Evolutionary conservation across 73 alveolate species (phyloP).

Genomic region (Paramecium tetraurelia): DNA sequence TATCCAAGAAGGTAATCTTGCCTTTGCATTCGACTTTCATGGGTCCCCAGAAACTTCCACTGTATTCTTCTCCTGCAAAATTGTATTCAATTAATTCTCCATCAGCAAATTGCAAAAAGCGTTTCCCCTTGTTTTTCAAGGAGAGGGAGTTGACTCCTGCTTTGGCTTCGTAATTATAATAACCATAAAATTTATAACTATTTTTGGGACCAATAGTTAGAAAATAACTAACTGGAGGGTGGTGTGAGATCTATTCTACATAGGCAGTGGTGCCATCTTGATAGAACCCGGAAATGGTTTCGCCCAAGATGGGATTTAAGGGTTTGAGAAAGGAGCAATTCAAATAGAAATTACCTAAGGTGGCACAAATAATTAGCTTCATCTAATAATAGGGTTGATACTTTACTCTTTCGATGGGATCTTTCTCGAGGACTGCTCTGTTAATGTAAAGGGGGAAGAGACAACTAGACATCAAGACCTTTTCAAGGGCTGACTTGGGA

Average conservation of each 20-base stretch:
- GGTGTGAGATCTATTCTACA: conserved; percentile 94
- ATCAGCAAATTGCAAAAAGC: conserved; percentile 47
- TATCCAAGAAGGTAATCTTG: conserved; percentile 69
- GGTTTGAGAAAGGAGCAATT: conserved; percentile 82
- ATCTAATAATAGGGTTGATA: not conserved
- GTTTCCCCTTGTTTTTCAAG: conserved; percentile 56
- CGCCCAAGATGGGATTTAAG: conserved; percentile 94
- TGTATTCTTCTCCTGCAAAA: conserved; percentile 55
- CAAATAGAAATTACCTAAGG: conserved; percentile 66
- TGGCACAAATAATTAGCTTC: conserved; percentile 60
- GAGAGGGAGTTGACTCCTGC: conserved; percentile 63
- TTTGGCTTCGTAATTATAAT: conserved; percentile 49
- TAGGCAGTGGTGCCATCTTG: conserved; percentile 93
- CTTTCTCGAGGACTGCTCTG: conserved; percentile 71
- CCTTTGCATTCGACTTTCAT: conserved; percentile 85
- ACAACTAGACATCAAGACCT: conserved; percentile 56
- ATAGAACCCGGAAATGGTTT: conserved; percentile 86
- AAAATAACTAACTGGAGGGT: conserved; percentile 83
- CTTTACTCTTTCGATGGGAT: conserved; percentile 79
- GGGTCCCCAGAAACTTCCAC: conserved; percentile 76
- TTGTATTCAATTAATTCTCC: conserved; percentile 52
- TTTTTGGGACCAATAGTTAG: conserved; percentile 67
- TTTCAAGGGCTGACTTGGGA: conserved; percentile 68
- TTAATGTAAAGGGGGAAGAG: conserved; percentile 69
- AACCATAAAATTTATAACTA: conserved; percentile 53